These are phyloP conservation scores for Sapria himalayana DNA, from an alignment of 345 rosid genomes.

Conservation along the genomic window DNA sequence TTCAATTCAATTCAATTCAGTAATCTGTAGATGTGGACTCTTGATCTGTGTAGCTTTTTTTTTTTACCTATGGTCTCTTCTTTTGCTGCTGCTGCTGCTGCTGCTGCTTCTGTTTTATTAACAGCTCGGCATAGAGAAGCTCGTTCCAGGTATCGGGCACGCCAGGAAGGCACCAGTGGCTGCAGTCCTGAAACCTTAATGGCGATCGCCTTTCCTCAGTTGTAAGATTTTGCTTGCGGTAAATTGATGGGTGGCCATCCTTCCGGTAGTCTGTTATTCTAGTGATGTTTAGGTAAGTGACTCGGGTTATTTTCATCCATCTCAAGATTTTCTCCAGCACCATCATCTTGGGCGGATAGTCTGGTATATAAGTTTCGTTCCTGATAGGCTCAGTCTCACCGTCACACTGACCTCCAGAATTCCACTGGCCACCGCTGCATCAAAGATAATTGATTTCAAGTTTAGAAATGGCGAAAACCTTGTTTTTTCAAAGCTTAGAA, in stretches of 20 bases:
- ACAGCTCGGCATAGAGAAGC: constrained; percentile 53
- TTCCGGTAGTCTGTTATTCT: constrained; percentile 71
- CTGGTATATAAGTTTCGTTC: constrained; percentile 41
- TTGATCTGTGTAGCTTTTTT: neutral
- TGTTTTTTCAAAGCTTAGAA: too few relatives aligned
- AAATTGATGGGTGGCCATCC: constrained; percentile 90
- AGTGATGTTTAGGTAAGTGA: constrained; percentile 68
- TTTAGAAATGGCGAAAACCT: too few relatives aligned
- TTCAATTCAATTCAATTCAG: neutral
- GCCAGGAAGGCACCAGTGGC: constrained; percentile 99
- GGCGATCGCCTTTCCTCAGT: constrained; percentile 33
- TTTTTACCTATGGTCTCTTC: constrained; percentile 19
- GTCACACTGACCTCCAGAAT: constrained; percentile 85
- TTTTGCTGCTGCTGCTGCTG: constrained; percentile 20
- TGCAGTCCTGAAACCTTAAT: constrained; percentile 62
- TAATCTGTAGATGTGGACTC: neutral
- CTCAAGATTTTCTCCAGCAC: constrained; percentile 51
- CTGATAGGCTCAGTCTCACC: constrained; percentile 69
- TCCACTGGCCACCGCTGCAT: constrained; percentile 95
- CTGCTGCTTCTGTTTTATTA: constrained; percentile 28
- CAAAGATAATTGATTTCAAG: neutral
- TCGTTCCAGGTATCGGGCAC: constrained; percentile 93
- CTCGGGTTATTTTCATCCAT: constrained; percentile 63
- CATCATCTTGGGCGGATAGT: constrained; percentile 61
- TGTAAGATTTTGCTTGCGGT: constrained; percentile 28